These are phyloP conservation scores for Aquilaria sinensis DNA, from an alignment of 345 rosid genomes.

Conservation along the genomic window DNA sequence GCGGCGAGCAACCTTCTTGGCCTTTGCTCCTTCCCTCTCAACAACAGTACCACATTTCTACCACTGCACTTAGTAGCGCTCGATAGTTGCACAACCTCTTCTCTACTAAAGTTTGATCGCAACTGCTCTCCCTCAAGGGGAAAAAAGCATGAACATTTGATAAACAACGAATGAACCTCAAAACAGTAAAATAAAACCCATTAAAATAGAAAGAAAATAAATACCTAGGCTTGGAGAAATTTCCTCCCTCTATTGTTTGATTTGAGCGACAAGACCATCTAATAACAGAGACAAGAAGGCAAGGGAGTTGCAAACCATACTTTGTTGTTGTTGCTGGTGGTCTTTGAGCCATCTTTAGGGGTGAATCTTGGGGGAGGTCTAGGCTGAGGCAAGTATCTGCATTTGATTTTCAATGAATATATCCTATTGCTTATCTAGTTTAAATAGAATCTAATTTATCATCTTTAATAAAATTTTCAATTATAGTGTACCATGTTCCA, in stretches of 20 bases:
- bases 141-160: background rate
- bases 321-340: constrained; percentile 24
- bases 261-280: constrained; percentile 52
- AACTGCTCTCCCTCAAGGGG: constrained; percentile 60
- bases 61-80: constrained; percentile 61
- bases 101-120: constrained; percentile 61
- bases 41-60: constrained; percentile 48
- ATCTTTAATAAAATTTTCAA: too few species aligned
- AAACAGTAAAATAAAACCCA: background rate
- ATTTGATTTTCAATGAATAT: too few species aligned
- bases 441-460: too few species aligned
- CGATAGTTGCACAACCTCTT: constrained; percentile 68
- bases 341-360: background rate
- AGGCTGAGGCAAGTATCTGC: too few species aligned
- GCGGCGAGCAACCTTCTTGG: constrained; percentile 65
- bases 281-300: constrained; percentile 26
- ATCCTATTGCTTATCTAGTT: too few species aligned
- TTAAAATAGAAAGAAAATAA: constrained; percentile 4
- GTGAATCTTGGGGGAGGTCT: too few species aligned
- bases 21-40: constrained; percentile 66
- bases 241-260: constrained; percentile 68
- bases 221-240: constrained; percentile 73
- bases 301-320: constrained; percentile 21
- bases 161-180: background rate
- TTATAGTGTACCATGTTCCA: too few species aligned